phyloP scores from a whole-genome alignment of 2,329 filamentous ascomycete genomes.

The Aspergillus sp. region DNA sequence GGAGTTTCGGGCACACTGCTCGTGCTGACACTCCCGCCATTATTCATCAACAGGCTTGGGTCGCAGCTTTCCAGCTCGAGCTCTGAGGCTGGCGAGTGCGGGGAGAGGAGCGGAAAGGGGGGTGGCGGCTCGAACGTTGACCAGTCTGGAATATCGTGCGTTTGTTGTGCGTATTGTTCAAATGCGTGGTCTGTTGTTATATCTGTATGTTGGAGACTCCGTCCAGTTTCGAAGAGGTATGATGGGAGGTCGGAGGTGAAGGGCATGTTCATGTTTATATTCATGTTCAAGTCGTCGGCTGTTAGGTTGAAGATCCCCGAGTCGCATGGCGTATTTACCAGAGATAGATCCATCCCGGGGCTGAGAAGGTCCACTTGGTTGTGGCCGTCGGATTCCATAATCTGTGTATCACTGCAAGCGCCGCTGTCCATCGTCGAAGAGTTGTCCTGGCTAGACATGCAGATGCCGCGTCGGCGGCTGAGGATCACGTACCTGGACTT shows the following conservation, averaged over 20 bases:
- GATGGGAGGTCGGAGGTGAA: not conserved
- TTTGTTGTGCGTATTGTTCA: not conserved
- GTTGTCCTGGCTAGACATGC: not conserved
- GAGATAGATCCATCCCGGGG: not conserved
- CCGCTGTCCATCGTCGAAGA: not conserved
- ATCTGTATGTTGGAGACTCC: not conserved
- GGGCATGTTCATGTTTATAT: not conserved
- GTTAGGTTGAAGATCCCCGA: not conserved
- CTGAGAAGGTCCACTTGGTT: not conserved
- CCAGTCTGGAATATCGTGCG: not conserved
- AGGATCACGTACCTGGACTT: conserved; percentile 5
- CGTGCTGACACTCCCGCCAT: no score
- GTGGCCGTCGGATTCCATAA: no score
- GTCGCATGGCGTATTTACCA: not conserved
- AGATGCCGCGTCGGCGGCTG: conserved; percentile 1
- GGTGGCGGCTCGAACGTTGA: not conserved
- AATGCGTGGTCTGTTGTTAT: not conserved
- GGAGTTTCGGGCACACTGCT: not conserved
- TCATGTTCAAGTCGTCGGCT: not conserved
- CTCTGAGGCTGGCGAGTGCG: not conserved
- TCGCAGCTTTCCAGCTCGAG: not conserved
- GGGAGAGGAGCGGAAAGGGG: not conserved
- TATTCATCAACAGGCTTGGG: not conserved
- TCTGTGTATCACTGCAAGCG: not conserved
- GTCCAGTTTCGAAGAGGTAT: not conserved